Evolutionary conservation across 768 basidiomycete genomes (phyloP).

Genomic region (Imleria badia): DNA sequence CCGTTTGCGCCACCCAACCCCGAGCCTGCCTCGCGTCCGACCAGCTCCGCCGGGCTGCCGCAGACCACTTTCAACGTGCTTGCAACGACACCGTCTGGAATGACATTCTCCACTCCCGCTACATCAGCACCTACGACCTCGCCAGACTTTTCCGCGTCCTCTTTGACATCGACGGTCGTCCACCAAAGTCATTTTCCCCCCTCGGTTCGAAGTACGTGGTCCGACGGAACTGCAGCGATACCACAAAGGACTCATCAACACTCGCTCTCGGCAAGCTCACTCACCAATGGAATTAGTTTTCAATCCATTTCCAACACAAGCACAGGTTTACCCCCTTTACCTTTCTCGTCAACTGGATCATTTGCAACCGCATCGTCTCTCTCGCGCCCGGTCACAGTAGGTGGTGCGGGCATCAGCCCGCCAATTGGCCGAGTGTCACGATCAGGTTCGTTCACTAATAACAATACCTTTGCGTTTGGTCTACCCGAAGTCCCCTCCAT

Average conservation of each 20-base stretch:
- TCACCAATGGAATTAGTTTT: conserved; percentile 26
- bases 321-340: conserved; percentile 28
- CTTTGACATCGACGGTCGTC: conserved; percentile 19
- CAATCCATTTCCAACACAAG: conserved; percentile 35
- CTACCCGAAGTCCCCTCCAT: conserved; percentile 29
- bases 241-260: conserved; percentile 33
- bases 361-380: conserved; percentile 31
- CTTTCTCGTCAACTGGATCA: conserved; percentile 32
- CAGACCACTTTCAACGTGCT: conserved; percentile 25
- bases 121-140: conserved; percentile 21
- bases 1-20: conserved; percentile 28
- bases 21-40: conserved; percentile 32
- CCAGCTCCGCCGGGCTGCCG: conserved; percentile 31
- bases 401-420: conserved; percentile 30
- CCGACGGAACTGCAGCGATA: conserved; percentile 29
- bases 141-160: conserved; percentile 25
- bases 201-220: conserved; percentile 28
- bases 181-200: conserved; percentile 27
- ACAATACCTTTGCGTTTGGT: conserved; percentile 41
- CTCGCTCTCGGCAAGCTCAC: conserved; percentile 31
- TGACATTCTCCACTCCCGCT: conserved; percentile 21
- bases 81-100: conserved; percentile 15
- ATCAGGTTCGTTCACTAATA: conserved; percentile 54
- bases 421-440: conserved; percentile 55
- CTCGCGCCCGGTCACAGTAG: conserved; percentile 19